phyloP scores from a whole-genome alignment of 371 early-diverging fungal species.

The Encephalitozoon intestinalis region DNA sequence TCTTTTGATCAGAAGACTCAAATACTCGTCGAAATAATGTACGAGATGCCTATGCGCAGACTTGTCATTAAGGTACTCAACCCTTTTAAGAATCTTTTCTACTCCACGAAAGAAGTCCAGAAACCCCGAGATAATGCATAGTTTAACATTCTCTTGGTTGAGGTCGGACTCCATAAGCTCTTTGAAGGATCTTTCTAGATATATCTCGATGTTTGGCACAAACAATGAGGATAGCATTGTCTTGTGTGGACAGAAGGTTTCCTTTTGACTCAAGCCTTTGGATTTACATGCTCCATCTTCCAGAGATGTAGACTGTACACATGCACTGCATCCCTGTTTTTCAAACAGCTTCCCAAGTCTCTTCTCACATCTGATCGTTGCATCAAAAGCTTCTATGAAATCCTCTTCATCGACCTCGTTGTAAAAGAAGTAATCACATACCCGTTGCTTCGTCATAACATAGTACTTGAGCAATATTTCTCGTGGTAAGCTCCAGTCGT shows the following conservation, averaged over 20 bases:
- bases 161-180: neutral
- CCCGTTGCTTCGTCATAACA: conserved; percentile 39
- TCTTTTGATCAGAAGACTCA: conserved; percentile 2
- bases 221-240: conserved; percentile 41
- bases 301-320: neutral
- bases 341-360: neutral
- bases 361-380: conserved; percentile 30
- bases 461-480: neutral
- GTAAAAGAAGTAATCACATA: conserved; percentile 42
- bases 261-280: neutral
- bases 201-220: conserved; percentile 31
- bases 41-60: conserved; percentile 5
- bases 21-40: neutral
- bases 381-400: conserved; percentile 1
- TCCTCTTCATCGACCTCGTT: conserved; percentile 9
- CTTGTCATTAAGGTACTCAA: conserved; percentile 38
- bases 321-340: conserved; percentile 13
- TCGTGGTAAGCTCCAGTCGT: conserved; percentile 33
- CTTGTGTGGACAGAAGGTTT: conserved; percentile 12
- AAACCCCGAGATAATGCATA: conserved; percentile 30
- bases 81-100: conserved; percentile 11
- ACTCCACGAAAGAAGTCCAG: conserved; percentile 42
- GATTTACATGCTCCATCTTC: neutral
- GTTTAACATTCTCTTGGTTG: conserved; percentile 24
- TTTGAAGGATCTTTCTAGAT: conserved; percentile 13